phyloP scores from a whole-genome alignment of 257 asterid species.

The Coffea eugenioides region DNA sequence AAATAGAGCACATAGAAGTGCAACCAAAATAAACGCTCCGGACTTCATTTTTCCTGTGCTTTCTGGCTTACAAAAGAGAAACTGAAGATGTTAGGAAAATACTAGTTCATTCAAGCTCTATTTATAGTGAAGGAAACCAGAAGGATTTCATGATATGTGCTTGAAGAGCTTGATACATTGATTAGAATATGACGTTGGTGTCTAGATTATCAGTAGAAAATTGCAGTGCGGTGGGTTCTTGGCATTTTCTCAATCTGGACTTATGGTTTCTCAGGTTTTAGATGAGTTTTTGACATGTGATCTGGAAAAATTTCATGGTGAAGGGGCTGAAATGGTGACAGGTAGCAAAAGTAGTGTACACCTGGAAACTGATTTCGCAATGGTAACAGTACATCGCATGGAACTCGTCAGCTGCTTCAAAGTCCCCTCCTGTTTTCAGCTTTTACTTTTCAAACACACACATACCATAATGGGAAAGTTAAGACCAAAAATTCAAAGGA shows the following conservation, averaged over 20 bases:
- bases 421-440: neutral
- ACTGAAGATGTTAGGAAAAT: neutral
- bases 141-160: too few species aligned
- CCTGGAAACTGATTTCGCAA: neutral
- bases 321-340: constrained; percentile 1
- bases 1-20: constrained; percentile 1
- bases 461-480: neutral
- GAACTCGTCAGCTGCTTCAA: neutral
- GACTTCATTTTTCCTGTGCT: constrained; percentile 5
- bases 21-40: constrained; percentile 1
- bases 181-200: neutral
- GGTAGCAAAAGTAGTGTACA: neutral
- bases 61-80: neutral
- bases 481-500: neutral
- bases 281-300: too few species aligned
- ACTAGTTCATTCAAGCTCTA: neutral
- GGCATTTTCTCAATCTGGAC: neutral
- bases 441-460: neutral
- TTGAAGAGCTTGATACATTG: neutral
- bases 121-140: neutral
- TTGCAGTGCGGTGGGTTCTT: neutral
- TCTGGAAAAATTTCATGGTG: neutral
- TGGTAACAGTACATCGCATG: neutral
- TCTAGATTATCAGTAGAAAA: neutral
- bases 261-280: neutral